Conservation (phyloP, 495 filamentous ascomycete genomes). For the Tuber magnatum region DNA sequence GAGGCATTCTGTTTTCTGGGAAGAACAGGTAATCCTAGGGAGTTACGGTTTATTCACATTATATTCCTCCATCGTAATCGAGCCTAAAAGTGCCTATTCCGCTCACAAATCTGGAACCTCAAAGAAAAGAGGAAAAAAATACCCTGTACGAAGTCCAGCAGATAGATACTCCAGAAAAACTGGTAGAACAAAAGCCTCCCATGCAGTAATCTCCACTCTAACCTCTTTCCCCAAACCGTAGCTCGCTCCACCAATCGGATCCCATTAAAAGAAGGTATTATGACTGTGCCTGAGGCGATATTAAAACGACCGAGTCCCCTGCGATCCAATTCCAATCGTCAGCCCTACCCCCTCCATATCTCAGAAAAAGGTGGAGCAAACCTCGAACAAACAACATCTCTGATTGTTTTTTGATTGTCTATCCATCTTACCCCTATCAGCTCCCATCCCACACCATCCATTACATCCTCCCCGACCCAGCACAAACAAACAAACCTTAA, state of each 20-base stretch:
- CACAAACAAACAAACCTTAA: slow-evolving; percentile 51
- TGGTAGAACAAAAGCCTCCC: not conserved
- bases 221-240: not conserved
- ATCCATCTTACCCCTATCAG: slow-evolving; percentile 4
- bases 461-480: slow-evolving; percentile 11
- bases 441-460: slow-evolving; percentile 3
- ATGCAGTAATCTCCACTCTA: not conserved
- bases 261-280: slow-evolving; percentile 14
- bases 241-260: not conserved
- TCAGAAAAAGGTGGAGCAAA: slow-evolving; percentile 43
- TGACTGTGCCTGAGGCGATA: slow-evolving; percentile 65
- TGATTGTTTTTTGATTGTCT: slow-evolving; percentile 92
- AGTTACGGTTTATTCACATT: not conserved
- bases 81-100: not conserved
- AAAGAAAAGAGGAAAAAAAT: not conserved
- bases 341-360: not conserved
- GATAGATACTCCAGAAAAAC: not conserved
- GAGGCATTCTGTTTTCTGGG: not conserved
- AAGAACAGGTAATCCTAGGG: not conserved
- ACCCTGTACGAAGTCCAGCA: not conserved
- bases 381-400: slow-evolving; percentile 99
- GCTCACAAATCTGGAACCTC: not conserved
- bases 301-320: slow-evolving; percentile 96
- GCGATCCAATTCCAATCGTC: not conserved
- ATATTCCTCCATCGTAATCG: not conserved